Conservation (phyloP, 192 early-diverging fungal genomes). For the Mortierella hygrophila region DNA sequence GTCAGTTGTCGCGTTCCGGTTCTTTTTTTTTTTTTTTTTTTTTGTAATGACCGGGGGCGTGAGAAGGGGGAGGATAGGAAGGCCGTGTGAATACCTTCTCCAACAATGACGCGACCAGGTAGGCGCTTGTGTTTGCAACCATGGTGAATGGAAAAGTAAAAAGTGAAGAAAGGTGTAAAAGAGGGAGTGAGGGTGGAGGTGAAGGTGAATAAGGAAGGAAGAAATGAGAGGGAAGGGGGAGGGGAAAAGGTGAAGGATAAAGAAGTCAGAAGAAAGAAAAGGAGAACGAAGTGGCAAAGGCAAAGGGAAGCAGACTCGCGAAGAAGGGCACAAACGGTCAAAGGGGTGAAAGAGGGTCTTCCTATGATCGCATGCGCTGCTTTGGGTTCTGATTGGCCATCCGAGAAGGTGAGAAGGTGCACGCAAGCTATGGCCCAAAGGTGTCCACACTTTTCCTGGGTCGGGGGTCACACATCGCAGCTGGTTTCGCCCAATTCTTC, state of each 20-base stretch:
- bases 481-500: slow-evolving; percentile 2
- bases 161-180: neutral
- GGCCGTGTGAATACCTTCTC: slow-evolving; percentile 70
- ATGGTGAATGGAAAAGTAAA: slow-evolving; percentile 22
- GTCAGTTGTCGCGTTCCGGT: neutral
- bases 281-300: neutral
- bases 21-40: neutral
- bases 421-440: neutral
- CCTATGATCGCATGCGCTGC: neutral
- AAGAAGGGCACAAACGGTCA: neutral
- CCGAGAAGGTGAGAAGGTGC: neutral
- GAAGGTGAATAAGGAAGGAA: neutral
- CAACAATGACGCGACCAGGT: slow-evolving; percentile 75
- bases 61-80: neutral
- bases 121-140: slow-evolving; percentile 65
- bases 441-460: too few relatives aligned
- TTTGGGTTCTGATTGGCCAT: neutral
- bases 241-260: neutral
- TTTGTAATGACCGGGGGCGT: neutral
- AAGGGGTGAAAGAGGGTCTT: neutral
- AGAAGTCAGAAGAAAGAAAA: slow-evolving; percentile 1
- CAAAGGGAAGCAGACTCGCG: neutral
- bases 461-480: neutral
- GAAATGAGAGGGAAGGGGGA: neutral
- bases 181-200: neutral